A percentile compares a stretch with the other conserved stretches of the same genome.
Conservation (phyloP, 768 basidiomycete species). For the Russula dissimulans region DNA sequence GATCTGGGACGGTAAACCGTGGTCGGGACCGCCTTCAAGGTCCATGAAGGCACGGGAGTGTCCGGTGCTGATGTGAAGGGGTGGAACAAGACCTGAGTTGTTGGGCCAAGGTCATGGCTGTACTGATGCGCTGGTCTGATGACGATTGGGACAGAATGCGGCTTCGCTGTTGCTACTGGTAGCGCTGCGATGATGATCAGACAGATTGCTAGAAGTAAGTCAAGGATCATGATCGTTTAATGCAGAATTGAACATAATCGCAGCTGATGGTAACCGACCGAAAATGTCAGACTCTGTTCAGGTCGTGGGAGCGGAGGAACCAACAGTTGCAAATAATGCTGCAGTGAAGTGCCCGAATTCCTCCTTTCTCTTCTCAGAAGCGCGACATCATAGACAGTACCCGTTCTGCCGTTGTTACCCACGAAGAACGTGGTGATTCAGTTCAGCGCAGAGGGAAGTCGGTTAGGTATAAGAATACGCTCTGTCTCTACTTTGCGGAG, state of each 20-base stretch:
- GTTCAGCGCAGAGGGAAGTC: slow-evolving; percentile 50
- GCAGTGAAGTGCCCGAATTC: no score
- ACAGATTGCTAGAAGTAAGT: neutral
- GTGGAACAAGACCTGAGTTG: neutral
- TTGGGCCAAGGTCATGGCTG: neutral
- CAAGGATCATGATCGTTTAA: neutral
- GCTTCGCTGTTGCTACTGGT: neutral
- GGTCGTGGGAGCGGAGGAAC: neutral
- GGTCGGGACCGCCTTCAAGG: slow-evolving; percentile 42
- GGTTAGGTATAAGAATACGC: slow-evolving; percentile 56
- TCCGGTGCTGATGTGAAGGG: neutral
- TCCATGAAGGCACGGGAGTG: slow-evolving; percentile 7
- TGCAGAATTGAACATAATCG: neutral
- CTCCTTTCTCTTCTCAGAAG: slow-evolving; percentile 16
- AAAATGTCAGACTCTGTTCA: neutral
- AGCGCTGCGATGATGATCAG: neutral
- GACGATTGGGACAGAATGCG: neutral
- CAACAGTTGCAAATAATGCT: slow-evolving; percentile 13
- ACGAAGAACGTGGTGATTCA: slow-evolving; percentile 59
- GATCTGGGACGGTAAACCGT: slow-evolving; percentile 55
- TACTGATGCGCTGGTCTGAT: slow-evolving; percentile 2
- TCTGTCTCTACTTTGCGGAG: slow-evolving; percentile 34
- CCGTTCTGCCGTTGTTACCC: slow-evolving; percentile 35
- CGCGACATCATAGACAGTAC: slow-evolving; percentile 71
- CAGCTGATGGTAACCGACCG: no score